Evolutionary conservation across 2,329 filamentous ascomycete species (phyloP).

Genomic region (Neoscytalidium dimidiatum): DNA sequence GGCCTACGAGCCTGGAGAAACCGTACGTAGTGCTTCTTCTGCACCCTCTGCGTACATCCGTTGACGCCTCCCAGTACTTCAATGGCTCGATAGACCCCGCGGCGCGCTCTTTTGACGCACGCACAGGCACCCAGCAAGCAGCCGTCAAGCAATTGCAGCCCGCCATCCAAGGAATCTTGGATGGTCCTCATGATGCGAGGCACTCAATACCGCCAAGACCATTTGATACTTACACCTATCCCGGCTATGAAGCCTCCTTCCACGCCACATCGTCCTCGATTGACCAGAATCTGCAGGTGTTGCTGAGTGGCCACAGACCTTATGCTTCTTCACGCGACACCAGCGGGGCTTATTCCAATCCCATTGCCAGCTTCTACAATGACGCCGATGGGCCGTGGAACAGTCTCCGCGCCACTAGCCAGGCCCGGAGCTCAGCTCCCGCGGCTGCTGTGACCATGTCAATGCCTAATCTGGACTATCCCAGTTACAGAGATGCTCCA

Average conservation of each 20-base stretch:
- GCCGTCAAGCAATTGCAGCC: not conserved
- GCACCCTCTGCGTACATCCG: not conserved
- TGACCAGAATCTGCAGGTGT: not conserved
- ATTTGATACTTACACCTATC: not conserved
- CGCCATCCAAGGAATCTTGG: not conserved
- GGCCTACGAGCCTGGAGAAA: not conserved
- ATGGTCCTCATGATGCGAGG: not conserved
- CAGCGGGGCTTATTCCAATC: not conserved
- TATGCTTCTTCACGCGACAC: not conserved
- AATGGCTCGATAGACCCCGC: not conserved
- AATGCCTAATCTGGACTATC: slow-evolving; percentile 23
- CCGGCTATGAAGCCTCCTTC: slow-evolving; percentile 8
- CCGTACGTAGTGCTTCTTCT: not conserved
- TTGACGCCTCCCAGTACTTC: slow-evolving; percentile 11
- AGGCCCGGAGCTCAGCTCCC: not conserved
- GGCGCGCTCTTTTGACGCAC: not conserved
- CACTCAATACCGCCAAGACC: not conserved
- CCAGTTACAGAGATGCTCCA: slow-evolving; percentile 24
- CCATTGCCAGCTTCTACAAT: slow-evolving; percentile 14
- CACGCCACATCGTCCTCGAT: not conserved
- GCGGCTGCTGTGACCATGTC: not conserved
- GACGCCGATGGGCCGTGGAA: slow-evolving; percentile 18
- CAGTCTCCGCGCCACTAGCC: slow-evolving; percentile 9
- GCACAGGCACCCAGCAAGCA: not conserved
- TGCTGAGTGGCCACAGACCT: not conserved